phyloP scores from a whole-genome alignment of 495 filamentous ascomycete genomes.

The Talaromyces stipitatus region DNA sequence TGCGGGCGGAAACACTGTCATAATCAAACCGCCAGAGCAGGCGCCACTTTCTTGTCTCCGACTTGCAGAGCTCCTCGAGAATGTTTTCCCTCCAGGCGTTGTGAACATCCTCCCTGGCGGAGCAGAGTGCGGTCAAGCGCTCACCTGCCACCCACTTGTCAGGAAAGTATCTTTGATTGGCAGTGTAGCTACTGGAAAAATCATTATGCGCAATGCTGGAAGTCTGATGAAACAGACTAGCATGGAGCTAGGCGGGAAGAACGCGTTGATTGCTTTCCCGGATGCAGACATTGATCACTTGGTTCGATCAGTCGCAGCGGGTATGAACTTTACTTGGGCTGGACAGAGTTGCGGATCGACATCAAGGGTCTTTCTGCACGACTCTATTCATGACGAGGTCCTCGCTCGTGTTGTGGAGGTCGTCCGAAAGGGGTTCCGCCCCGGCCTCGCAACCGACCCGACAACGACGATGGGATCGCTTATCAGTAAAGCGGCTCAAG shows the following conservation, averaged over 20 bases:
- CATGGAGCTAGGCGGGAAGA: slow-evolving; percentile 20
- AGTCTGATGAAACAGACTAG: slow-evolving; percentile 3
- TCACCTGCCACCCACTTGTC: slow-evolving; percentile 10
- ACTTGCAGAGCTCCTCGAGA: slow-evolving; percentile 1
- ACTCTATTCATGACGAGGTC: slow-evolving; percentile 21
- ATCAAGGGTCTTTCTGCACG: slow-evolving; percentile 54
- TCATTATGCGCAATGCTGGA: background rate
- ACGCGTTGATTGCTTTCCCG: slow-evolving; percentile 48
- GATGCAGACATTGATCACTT: slow-evolving; percentile 48
- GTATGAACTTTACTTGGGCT: too few relatives aligned
- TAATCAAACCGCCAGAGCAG: slow-evolving; percentile 47
- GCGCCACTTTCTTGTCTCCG: slow-evolving; percentile 21
- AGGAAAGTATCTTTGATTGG: slow-evolving; percentile 13
- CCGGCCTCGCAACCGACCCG: too few relatives aligned
- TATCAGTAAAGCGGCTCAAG: slow-evolving; percentile 37
- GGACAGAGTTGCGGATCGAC: slow-evolving; percentile 61
- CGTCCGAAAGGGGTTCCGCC: too few relatives aligned
- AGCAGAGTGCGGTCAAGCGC: background rate
- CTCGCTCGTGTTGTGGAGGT: too few relatives aligned
- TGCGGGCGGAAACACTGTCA: slow-evolving; percentile 47
- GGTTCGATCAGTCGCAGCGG: too few relatives aligned
- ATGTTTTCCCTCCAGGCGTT: slow-evolving; percentile 7
- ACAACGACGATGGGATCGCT: too few relatives aligned
- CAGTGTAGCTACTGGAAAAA: background rate
- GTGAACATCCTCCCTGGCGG: slow-evolving; percentile 9